Base-by-base conservation (phyloP, 2,329 filamentous ascomycete species). In the Aureobasidium zeae region DNA sequence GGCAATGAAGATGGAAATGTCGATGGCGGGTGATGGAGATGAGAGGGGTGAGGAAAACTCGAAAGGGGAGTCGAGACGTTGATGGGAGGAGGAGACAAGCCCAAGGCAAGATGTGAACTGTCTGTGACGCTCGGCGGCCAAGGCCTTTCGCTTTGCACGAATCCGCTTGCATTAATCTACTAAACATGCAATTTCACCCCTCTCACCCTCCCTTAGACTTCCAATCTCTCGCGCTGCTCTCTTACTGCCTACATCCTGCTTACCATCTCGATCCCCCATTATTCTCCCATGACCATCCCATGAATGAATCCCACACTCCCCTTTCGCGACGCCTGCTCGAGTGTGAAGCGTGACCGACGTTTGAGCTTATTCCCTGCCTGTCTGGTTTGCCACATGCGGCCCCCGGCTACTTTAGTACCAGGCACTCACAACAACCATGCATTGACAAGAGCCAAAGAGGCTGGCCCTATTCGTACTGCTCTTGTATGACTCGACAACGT, bases 21-120 rank as follows among this genome's bases (percentile, higher is more conserved):
- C 29, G 32, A 33, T 37, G 31, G 33, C 26, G 36, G 42, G 24
- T 35, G 45, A 43, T 44, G 45, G 44, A 42, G 44, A 46, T 46
- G 44, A 22, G 32, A 39, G 21, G 38, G 22, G 28, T 28, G 34
- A 30, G 16, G 29, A 26, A 45, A 38, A 38, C 15, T 30, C 31
- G 42, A 45, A 22, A 37, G 26, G n/a, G n/a, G 43, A 44, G 42
- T 44, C 42, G 42, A 35, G 31, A 33, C 33, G 43, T 38, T 45
- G 33, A 26, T n/a, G 13, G 24, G 19, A 38, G 31, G 25, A 12
- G 17, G 32, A 33, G 41, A 20, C 28, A n/a, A 39, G 37, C 30
- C 9, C 26, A 33, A 21, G 21, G 28, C 20, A 19, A 33, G 29
- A 42, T 16, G 7, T 33, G 7, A 13, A 33, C 15, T 13, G 19